phyloP scores from a whole-genome alignment of 2,329 filamentous ascomycete genomes.

The Diaporthe citrichinensis region DNA sequence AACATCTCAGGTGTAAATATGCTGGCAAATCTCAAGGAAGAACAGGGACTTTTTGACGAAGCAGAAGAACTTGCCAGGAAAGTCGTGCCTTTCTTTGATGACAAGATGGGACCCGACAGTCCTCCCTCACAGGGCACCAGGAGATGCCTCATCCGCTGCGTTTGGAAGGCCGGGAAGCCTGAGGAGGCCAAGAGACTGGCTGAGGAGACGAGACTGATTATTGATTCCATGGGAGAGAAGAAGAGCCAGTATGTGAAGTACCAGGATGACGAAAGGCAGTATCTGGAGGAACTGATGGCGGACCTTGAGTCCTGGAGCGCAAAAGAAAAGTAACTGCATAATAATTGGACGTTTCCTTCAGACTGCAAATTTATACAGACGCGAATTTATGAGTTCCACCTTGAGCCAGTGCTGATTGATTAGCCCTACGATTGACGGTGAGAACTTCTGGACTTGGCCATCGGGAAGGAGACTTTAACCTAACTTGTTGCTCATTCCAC shows the following conservation, averaged over 20 bases:
- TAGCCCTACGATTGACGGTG: not conserved
- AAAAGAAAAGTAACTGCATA: not conserved
- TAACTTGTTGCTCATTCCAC: not conserved
- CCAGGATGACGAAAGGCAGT: slow-evolving; percentile 18
- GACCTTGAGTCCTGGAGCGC: not conserved
- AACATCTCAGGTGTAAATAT: slow-evolving; percentile 24
- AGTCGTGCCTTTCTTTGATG: slow-evolving; percentile 16
- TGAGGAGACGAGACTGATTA: slow-evolving; percentile 19
- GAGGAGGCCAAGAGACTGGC: slow-evolving; percentile 5
- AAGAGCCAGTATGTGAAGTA: slow-evolving; percentile 27
- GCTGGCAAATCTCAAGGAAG: slow-evolving; percentile 18
- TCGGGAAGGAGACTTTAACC: too few species aligned
- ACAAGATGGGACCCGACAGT: slow-evolving; percentile 13
- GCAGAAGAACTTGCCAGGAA: slow-evolving; percentile 12
- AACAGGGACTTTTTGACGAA: not conserved
- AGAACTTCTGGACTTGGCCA: not conserved
- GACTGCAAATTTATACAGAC: not conserved
- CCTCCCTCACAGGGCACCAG: slow-evolving; percentile 19
- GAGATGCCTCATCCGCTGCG: slow-evolving; percentile 12
- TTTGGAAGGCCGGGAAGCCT: slow-evolving; percentile 22
- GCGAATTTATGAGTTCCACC: too few species aligned
- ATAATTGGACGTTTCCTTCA: too few species aligned
- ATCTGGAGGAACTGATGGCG: slow-evolving; percentile 8
- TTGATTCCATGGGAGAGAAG: slow-evolving; percentile 20
- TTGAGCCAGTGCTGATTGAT: not conserved